These are phyloP conservation scores for Silene uniflora DNA, from an alignment of 148 eudicot genomes.

Conservation along the genomic window DNA sequence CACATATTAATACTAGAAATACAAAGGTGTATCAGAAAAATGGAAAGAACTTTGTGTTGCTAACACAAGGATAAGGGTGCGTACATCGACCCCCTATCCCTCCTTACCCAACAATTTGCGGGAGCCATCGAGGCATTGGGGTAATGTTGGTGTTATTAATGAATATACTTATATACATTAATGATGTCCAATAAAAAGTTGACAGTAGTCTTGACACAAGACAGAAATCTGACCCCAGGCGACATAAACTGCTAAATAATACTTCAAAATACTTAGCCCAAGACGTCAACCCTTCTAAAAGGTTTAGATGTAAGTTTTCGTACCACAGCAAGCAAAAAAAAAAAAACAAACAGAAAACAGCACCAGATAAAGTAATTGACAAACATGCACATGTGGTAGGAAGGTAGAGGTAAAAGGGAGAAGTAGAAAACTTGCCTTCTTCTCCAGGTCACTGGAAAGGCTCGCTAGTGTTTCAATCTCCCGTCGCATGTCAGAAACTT, in stretches of 20 bases:
- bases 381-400: background rate
- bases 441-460: constrained; percentile 72
- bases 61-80: too few species aligned
- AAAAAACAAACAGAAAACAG: background rate
- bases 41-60: too few species aligned
- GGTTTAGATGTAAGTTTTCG: background rate
- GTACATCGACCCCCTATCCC: too few species aligned
- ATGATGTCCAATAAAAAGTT: too few species aligned
- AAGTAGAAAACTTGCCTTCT: constrained; percentile 53
- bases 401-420: background rate
- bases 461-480: constrained; percentile 62
- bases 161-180: too few species aligned
- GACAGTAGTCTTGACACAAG: too few species aligned
- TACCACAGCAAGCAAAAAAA: background rate
- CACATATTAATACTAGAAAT: too few species aligned
- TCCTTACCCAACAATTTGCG: too few species aligned
- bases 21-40: too few species aligned
- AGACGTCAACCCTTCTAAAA: background rate
- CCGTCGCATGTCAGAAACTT: constrained; percentile 46
- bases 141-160: too few species aligned
- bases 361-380: background rate
- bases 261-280: background rate
- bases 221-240: background rate
- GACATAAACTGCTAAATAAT: too few species aligned
- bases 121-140: too few species aligned